A percentile compares a stretch with the other conserved stretches of the same genome.
Evolutionary conservation across 768 basidiomycete species (phyloP).

Genomic region (Kwoniella dejecticola): DNA sequence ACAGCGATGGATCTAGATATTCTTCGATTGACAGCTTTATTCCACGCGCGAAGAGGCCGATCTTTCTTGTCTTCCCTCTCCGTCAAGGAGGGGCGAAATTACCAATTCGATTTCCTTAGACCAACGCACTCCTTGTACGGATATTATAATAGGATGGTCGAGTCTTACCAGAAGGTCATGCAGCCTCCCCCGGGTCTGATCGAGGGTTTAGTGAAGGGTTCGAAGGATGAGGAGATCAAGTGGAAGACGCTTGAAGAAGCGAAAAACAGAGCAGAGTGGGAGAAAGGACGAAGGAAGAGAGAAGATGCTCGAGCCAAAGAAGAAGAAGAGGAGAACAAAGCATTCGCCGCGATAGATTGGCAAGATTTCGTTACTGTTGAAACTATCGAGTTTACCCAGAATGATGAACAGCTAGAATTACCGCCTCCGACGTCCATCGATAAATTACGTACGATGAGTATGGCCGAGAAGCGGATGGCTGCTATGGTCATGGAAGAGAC

Average conservation of each 20-base stretch:
- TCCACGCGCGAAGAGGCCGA: conserved; percentile 87
- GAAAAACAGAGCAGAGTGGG: conserved; percentile 82
- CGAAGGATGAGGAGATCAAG: conserved; percentile 66
- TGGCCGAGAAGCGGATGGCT: conserved; percentile 97
- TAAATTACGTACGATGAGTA: conserved; percentile 92
- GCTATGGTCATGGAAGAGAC: conserved; percentile 98
- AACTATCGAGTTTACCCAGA: conserved; percentile 79
- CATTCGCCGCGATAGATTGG: conserved; percentile 98
- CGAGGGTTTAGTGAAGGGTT: conserved; percentile 66
- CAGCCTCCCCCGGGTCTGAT: conserved; percentile 76
- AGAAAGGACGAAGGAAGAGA: conserved; percentile 76
- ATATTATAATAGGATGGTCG: conserved; percentile 95
- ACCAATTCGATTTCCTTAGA: conserved; percentile 95
- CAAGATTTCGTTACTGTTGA: conserved; percentile 98
- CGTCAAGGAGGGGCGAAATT: conserved; percentile 86
- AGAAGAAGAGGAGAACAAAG: conserved; percentile 88
- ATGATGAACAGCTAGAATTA: conserved; percentile 76
- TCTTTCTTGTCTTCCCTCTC: conserved; percentile 83
- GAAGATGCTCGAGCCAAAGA: conserved; percentile 86
- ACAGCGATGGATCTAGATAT: conserved; percentile 88
- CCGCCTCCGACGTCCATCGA: conserved; percentile 96
- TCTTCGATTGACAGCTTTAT: conserved; percentile 93
- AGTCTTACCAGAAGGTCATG: conserved; percentile 89
- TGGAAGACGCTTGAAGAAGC: conserved; percentile 79
- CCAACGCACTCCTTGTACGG: conserved; percentile 95